Evolutionary conservation across 106 monocot genomes (phyloP), one percentile per base, ranked within the genome.

Genomic region (Xerophyta viscosa): DNA sequence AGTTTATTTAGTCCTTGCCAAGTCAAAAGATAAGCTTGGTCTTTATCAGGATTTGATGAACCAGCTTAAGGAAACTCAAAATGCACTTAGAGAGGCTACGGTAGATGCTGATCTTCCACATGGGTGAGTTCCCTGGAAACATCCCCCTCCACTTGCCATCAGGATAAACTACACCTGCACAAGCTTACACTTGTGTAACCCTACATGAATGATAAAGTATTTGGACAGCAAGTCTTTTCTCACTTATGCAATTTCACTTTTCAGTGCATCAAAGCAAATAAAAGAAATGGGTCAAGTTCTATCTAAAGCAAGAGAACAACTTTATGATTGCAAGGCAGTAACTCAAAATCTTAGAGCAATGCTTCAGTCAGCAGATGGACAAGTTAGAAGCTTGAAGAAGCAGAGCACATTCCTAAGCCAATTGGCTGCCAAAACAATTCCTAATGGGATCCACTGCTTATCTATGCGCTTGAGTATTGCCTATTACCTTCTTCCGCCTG

Each of bases 351-450:
- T 85, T 20, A 61, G 85, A 45, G 76, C 69, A 28, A 85, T 80
- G 85, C 85, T 85, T 45, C 85, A 80, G 57, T 80, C 85, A 23
- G 79, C 85, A 23, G 85, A 85, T 54, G 76, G 75, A 46, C 75
- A 76, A 27, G 85, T 76, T 20, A 71, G 85, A 61, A 60, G 79
- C 61, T 63, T 85, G 43, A 85, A 85, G 62, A 85, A 85, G 58
- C 85, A 85, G 58, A 80, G 79, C 67, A 76, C 79, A 31, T 85
- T 79, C 43, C 58, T 85, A 10, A 75, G 79, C 62, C 85, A 85
- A 62, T 55, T 85, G 69, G 85, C 79, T 62, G 85, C 85, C 57
- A 85, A 85, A 57, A 85, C 85, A 28, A 80, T 85, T 62, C 85
- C 85, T 29, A 85, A 79, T 66, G 70, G 80, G 11, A 80, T 85